phyloP scores from a whole-genome alignment of 2,329 filamentous ascomycete genomes.

The Fusarium napiforme region DNA sequence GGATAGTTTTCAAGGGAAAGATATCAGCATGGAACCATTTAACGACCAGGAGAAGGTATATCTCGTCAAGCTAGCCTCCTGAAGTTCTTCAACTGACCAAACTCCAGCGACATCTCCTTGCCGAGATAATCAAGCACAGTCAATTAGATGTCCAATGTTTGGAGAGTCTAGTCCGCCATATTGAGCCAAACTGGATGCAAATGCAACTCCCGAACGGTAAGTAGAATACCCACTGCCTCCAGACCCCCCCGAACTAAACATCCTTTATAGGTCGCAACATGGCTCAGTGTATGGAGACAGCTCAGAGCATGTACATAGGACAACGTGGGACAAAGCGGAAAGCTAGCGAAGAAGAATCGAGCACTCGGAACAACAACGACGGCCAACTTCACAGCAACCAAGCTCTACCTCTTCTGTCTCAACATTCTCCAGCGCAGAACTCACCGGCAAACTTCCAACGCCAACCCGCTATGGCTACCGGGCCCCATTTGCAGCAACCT shows the following conservation, averaged over 20 bases:
- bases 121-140: constrained; percentile 68
- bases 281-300: constrained; percentile 57
- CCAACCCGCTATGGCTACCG: constrained; percentile 23
- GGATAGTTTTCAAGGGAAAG: background rate
- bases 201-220: constrained; percentile 62
- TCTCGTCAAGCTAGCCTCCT: too few species aligned
- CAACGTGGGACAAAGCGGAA: constrained; percentile 48
- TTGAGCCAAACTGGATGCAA: constrained; percentile 58
- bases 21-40: constrained; percentile 49
- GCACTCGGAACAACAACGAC: constrained; percentile 44
- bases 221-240: constrained; percentile 12
- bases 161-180: constrained; percentile 58
- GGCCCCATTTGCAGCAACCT: constrained; percentile 3
- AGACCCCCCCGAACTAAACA: background rate
- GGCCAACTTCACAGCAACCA: background rate
- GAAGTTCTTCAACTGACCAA: constrained; percentile 4
- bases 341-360: constrained; percentile 44
- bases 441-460: constrained; percentile 41
- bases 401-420: constrained; percentile 5
- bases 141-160: constrained; percentile 59
- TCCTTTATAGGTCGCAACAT: constrained; percentile 58
- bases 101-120: constrained; percentile 65
- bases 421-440: background rate
- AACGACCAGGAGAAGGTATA: constrained; percentile 64
- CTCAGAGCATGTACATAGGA: constrained; percentile 52